These are phyloP conservation scores for Endoconidiophora polonica DNA, from an alignment of 2,329 filamentous ascomycete species.

Conservation along the genomic window DNA sequence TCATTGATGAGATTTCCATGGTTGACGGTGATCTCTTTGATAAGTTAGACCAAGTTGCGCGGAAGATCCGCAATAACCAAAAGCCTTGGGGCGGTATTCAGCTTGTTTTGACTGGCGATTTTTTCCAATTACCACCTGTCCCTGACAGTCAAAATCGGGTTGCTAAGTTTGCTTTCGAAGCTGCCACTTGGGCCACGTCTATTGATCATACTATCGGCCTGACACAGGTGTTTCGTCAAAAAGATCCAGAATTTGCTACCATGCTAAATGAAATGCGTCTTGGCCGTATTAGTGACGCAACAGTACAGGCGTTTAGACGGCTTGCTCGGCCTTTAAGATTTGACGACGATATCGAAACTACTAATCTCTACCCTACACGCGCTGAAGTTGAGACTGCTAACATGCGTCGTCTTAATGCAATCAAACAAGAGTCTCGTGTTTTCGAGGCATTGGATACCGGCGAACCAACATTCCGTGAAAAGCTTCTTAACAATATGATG, in stretches of 20 bases:
- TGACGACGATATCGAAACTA: constrained; percentile 52
- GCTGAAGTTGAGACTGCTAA: constrained; percentile 83
- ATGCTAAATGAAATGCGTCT: constrained; percentile 99
- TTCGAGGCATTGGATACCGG: constrained; percentile 67
- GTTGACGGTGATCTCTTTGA: constrained; percentile 94
- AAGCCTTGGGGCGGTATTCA: constrained; percentile 93
- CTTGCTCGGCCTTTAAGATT: constrained; percentile 56
- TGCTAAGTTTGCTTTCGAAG: constrained; percentile 85
- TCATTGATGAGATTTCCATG: constrained; percentile 97
- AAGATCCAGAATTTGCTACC: constrained; percentile 68
- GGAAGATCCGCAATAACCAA: constrained; percentile 74
- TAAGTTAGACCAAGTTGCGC: constrained; percentile 78
- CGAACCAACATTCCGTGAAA: constrained; percentile 55
- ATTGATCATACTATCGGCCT: constrained; percentile 93
- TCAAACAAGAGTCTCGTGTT: constrained; percentile 49
- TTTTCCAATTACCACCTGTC: constrained; percentile 92
- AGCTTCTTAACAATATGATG: constrained; percentile 78
- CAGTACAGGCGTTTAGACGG: constrained; percentile 58
- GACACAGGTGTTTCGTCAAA: constrained; percentile 91
- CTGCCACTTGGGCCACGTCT: constrained; percentile 75
- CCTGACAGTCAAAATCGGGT: constrained; percentile 52
- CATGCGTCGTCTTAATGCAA: constrained; percentile 48
- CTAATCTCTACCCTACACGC: constrained; percentile 85
- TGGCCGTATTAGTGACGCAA: constrained; percentile 60
- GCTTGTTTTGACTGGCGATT: constrained; percentile 87